phyloP scores from a whole-genome alignment of 176 grass and related monocot genomes.

The Dendrocalamus sinicus region DNA sequence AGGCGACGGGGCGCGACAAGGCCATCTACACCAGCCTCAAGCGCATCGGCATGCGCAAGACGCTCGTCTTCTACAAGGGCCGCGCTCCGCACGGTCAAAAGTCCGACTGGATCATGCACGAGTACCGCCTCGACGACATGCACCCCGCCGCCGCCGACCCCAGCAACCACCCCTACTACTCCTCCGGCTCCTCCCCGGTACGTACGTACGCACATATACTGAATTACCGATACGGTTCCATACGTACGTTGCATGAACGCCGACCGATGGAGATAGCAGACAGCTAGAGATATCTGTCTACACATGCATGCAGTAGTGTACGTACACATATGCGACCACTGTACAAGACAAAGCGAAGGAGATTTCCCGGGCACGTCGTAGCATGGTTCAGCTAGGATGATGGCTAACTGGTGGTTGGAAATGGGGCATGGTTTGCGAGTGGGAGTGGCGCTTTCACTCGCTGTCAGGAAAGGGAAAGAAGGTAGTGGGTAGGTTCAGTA shows the following conservation, averaged over 20 bases:
- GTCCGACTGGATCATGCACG: conserved; percentile 96
- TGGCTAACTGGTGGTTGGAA: conserved; percentile 19
- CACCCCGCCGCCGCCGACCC: neutral
- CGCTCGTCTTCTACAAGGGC: conserved; percentile 91
- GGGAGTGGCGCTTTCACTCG: conserved; percentile 52
- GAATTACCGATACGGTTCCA: neutral
- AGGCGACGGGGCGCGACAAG: conserved; percentile 92
- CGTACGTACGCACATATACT: neutral
- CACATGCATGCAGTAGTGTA: neutral
- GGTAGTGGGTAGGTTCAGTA: conserved; percentile 53
- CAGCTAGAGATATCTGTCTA: neutral
- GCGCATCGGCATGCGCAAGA: conserved; percentile 91
- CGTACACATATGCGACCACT: neutral
- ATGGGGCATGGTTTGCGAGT: conserved; percentile 36
- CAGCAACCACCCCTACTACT: conserved; percentile 10
- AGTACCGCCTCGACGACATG: conserved; percentile 77
- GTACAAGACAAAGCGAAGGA: neutral
- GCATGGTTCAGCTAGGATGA: neutral
- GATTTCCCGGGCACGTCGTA: neutral
- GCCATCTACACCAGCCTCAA: conserved; percentile 57
- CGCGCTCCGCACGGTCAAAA: conserved; percentile 84
- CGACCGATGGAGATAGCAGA: neutral
- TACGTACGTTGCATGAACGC: neutral
- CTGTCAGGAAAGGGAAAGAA: conserved; percentile 30
- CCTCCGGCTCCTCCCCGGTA: conserved; percentile 48